A percentile compares a stretch with the other conserved stretches of the same genome.
These are phyloP conservation scores for Omphalea diandra DNA, from an alignment of 441 rosid species.

Conservation along the genomic window DNA sequence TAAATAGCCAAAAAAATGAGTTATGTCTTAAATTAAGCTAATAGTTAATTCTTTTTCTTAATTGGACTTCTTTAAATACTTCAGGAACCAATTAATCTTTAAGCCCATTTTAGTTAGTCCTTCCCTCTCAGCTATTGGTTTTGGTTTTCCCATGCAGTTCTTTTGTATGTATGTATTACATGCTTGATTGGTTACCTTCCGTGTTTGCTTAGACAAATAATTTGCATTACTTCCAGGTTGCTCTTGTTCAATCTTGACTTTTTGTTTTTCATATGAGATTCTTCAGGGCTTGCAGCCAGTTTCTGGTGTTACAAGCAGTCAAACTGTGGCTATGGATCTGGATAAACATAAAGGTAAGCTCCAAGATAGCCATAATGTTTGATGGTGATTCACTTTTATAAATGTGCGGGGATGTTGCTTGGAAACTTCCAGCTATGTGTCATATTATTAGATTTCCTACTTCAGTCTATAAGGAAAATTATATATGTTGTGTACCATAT, in stretches of 20 bases:
- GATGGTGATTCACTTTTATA: neutral
- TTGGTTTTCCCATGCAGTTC: neutral
- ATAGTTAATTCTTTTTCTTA: too few species aligned
- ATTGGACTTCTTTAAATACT: too few species aligned
- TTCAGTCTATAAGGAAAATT: neutral
- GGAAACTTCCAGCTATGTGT: neutral
- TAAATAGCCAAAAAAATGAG: too few species aligned
- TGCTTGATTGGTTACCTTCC: neutral
- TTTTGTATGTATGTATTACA: too few species aligned
- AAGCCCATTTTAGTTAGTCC: too few species aligned
- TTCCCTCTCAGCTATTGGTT: neutral
- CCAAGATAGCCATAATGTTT: neutral
- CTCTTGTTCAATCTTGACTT: neutral
- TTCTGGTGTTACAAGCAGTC: constrained; percentile 13
- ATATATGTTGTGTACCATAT: neutral
- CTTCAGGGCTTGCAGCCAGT: constrained; percentile 14
- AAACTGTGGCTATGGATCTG: neutral
- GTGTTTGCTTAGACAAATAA: neutral
- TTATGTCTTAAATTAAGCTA: too few species aligned
- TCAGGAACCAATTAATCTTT: too few species aligned
- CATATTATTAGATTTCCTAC: neutral
- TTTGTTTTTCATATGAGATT: constrained; percentile 8
- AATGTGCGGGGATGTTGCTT: neutral
- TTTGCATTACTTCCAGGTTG: neutral
- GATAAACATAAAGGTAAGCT: constrained; percentile 16